Evolutionary conservation across 2,329 filamentous ascomycete species (phyloP).

Genomic region (Neonectria punicea): DNA sequence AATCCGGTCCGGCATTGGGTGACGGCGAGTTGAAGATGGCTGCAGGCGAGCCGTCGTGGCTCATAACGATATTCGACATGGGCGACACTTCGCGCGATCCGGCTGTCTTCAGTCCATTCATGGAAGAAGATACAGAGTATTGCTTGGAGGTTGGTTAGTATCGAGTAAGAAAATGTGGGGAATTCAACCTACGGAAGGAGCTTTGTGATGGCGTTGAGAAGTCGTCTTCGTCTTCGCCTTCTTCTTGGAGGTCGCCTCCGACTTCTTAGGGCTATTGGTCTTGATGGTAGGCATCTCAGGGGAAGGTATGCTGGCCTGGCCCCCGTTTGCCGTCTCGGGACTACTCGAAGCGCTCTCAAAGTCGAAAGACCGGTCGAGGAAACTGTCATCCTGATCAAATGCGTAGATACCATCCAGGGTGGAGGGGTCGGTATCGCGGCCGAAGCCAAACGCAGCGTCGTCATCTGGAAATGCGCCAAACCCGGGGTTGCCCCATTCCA

Average conservation of each 20-base stretch:
- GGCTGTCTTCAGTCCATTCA: slow-evolving; percentile 58
- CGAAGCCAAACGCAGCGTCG: slow-evolving; percentile 50
- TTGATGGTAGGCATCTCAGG: slow-evolving; percentile 56
- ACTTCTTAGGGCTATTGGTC: slow-evolving; percentile 44
- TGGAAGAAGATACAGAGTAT: slow-evolving; percentile 61
- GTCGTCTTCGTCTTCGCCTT: slow-evolving; percentile 55
- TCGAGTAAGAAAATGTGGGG: background rate
- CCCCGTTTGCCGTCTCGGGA: slow-evolving; percentile 53
- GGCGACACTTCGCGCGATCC: slow-evolving; percentile 66
- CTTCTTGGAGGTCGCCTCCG: slow-evolving; percentile 41
- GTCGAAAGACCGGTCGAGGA: slow-evolving; percentile 63
- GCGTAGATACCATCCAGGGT: slow-evolving; percentile 45
- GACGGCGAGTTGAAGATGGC: slow-evolving; percentile 61
- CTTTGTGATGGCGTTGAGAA: slow-evolving; percentile 41
- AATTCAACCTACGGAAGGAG: slow-evolving; percentile 52
- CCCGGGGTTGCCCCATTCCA: slow-evolving; percentile 55
- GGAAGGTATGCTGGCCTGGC: slow-evolving; percentile 52
- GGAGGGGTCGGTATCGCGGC: slow-evolving; percentile 39
- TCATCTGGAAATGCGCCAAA: slow-evolving; percentile 52
- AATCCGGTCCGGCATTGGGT: slow-evolving; percentile 53
- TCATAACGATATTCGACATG: slow-evolving; percentile 61
- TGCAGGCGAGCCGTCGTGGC: slow-evolving; percentile 63
- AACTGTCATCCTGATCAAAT: slow-evolving; percentile 54
- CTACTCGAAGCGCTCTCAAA: slow-evolving; percentile 70
- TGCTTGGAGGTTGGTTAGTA: slow-evolving; percentile 55